Conservation (phyloP, 495 filamentous ascomycete genomes). For the Terfezia boudieri region DNA sequence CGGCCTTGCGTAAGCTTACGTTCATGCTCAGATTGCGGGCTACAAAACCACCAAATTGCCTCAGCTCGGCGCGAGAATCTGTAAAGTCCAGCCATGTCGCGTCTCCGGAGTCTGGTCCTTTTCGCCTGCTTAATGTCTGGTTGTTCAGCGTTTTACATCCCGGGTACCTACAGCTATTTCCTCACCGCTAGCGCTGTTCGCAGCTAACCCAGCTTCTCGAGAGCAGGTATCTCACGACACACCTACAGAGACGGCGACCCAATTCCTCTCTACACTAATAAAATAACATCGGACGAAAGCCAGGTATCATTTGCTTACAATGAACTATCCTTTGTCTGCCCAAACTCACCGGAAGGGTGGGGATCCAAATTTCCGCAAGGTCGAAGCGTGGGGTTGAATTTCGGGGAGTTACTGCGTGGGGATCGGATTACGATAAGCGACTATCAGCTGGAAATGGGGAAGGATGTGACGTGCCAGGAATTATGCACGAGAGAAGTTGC, state of each 20-base stretch:
- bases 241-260: slow-evolving; percentile 60
- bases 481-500: slow-evolving; percentile 51
- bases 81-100: too few species aligned
- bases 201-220: too few species aligned
- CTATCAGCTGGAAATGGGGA: slow-evolving; percentile 61
- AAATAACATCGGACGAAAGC: slow-evolving; percentile 81
- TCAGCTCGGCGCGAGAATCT: too few species aligned
- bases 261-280: slow-evolving; percentile 81
- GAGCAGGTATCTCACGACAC: slow-evolving; percentile 26
- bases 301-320: slow-evolving; percentile 88
- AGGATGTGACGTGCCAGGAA: slow-evolving; percentile 51
- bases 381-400: slow-evolving; percentile 61
- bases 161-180: too few species aligned
- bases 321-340: slow-evolving; percentile 80
- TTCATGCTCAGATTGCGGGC: too few species aligned
- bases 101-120: too few species aligned
- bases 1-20: too few species aligned
- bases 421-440: slow-evolving; percentile 81
- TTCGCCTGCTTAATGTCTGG: too few species aligned
- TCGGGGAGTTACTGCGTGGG: slow-evolving; percentile 82
- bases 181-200: too few species aligned
- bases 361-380: slow-evolving; percentile 56
- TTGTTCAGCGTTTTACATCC: too few species aligned
- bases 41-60: too few species aligned
- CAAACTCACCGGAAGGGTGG: slow-evolving; percentile 43